These are phyloP conservation scores for Apiospora pterosperma DNA, from an alignment of 2,329 filamentous ascomycete genomes.

Conservation along the genomic window DNA sequence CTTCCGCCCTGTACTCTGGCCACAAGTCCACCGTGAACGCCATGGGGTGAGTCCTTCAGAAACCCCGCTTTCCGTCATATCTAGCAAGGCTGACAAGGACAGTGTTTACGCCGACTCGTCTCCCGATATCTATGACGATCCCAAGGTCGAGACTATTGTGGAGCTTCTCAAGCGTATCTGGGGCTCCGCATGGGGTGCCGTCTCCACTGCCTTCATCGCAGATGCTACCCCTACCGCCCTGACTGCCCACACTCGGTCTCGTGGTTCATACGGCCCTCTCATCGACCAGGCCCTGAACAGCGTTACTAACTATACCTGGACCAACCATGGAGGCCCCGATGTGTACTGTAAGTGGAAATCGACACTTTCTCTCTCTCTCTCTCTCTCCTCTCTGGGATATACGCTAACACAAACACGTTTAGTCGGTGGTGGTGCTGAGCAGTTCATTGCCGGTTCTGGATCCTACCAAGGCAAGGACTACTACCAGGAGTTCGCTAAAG, in stretches of 20 bases:
- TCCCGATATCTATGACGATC: constrained; percentile 71
- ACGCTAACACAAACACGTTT: neutral
- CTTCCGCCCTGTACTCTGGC: constrained; percentile 75
- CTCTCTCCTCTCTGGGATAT: neutral
- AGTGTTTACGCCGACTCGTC: constrained; percentile 76
- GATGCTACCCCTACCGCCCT: constrained; percentile 81
- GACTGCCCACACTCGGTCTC: constrained; percentile 68
- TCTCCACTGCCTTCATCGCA: constrained; percentile 77
- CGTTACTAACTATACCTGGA: constrained; percentile 79
- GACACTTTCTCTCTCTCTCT: neutral
- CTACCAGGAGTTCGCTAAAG: constrained; percentile 71
- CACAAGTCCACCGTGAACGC: constrained; percentile 84
- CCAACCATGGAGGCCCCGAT: constrained; percentile 68
- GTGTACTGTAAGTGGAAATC: constrained; percentile 51
- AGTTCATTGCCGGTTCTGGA: constrained; percentile 64
- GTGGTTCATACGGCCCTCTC: constrained; percentile 66
- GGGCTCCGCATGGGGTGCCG: constrained; percentile 58
- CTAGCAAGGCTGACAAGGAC: neutral
- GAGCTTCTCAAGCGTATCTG: constrained; percentile 72
- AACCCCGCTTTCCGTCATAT: neutral
- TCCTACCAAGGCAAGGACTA: constrained; percentile 73
- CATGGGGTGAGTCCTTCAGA: constrained; percentile 50
- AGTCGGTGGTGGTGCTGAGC: constrained; percentile 75
- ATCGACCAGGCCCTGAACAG: constrained; percentile 76
- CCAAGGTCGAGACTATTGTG: constrained; percentile 80